Evolutionary conservation across 352 stramenopile genomes (phyloP).

Genomic region (Phytophthora rubi): DNA sequence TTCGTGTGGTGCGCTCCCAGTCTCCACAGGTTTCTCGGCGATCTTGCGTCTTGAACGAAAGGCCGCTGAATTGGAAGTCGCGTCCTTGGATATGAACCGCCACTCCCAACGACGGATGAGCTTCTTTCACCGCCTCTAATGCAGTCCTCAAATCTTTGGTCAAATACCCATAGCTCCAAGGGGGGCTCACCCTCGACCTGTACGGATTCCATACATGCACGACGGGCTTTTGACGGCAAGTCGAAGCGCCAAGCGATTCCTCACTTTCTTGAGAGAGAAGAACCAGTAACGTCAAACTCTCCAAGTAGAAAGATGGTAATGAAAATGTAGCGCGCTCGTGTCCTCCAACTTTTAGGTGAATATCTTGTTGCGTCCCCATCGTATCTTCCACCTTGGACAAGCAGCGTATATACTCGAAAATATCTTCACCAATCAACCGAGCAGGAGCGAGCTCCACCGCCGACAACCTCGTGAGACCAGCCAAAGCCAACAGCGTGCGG

Average conservation of each 20-base stretch:
- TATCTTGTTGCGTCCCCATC: background rate
- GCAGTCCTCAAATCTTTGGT: background rate
- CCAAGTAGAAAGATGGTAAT: conserved; percentile 3
- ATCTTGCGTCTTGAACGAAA: too few relatives aligned
- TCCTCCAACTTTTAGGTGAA: conserved; percentile 1
- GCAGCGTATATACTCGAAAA: conserved; percentile 5
- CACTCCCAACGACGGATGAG: background rate
- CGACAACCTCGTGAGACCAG: conserved; percentile 2
- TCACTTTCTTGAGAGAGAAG: conserved; percentile 4
- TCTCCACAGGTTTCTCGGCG: too few relatives aligned
- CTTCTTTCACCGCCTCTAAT: background rate
- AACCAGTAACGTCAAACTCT: background rate
- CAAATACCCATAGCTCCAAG: background rate
- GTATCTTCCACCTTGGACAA: background rate
- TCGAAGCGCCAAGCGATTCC: background rate
- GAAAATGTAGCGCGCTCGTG: background rate
- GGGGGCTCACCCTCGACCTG: background rate
- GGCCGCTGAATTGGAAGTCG: too few relatives aligned
- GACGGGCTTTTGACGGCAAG: background rate
- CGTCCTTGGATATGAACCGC: background rate
- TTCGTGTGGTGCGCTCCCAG: too few relatives aligned
- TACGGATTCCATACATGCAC: background rate
- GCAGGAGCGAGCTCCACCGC: background rate
- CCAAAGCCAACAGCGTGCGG: background rate
- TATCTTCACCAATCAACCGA: background rate